Evolutionary conservation across 1,284 basidiomycete genomes (phyloP), one percentile per base, ranked within the genome.

Genomic region (Rhodofomes roseus): DNA sequence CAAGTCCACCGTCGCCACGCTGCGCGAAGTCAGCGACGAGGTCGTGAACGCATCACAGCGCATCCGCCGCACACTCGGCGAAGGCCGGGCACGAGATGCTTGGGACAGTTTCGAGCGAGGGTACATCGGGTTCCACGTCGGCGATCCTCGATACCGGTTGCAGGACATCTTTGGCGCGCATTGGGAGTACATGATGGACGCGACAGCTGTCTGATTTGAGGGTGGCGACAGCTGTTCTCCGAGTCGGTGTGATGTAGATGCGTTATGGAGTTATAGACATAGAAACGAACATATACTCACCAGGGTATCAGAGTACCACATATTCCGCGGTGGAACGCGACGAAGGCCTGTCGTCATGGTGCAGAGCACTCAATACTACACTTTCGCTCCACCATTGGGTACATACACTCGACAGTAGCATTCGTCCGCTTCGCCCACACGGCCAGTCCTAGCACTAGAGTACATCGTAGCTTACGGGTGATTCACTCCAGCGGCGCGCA

Each of bases 401-500:
- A 34, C 5, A 34, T 5, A 34, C 5, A 34, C 31, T 4, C 31
- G 31, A 34, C 5, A 11, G 11, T 11, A 34, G 31, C 31, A 34
- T 34, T 34, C 31, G 31, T 11, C 11, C 31, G 31, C n/a, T 34
- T 11, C 31, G 4, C 11, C 31, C 31, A 11, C 11, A 34, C 11
- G 31, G 4, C 31, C 31, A 12, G 37, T 39, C 7, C 14, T 18
- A 9, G 37, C 37, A 34, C 31, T 34, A 11, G 4, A 18, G 37
- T 39, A 18, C 37, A 18, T 8, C 37, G n/a, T n/a, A n/a, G n/a
- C 4, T 39, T 16, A 39, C 37, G 12, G 14, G 5, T 39, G 4
- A 37, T 63, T 56, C 2, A 73, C 68, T 1, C 66, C 69, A 8
- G 70, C 71, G 16, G 64, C 61, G 25, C 65, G 64, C 75, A 81